These are phyloP conservation scores for Malus fusca DNA, from an alignment of 306 rosid genomes.

Conservation along the genomic window DNA sequence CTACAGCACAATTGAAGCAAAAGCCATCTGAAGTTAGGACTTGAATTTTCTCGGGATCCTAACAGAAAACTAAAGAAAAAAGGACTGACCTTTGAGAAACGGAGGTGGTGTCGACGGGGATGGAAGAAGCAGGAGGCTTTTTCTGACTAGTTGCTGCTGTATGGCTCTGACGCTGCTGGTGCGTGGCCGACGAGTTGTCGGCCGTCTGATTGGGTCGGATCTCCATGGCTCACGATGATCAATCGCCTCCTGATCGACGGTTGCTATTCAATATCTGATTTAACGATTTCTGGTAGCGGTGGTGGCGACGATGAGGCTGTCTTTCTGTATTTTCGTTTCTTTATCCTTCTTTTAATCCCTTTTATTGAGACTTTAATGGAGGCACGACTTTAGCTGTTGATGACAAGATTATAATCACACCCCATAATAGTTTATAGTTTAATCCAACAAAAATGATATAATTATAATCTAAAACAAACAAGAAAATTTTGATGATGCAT, in stretches of 20 bases:
- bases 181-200: conserved; percentile 49
- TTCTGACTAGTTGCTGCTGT: conserved; percentile 28
- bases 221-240: conserved; percentile 51
- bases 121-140: conserved; percentile 41
- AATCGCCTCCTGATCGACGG: not conserved
- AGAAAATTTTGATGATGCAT: not conserved
- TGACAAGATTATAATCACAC: not conserved
- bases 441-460: too few relatives aligned
- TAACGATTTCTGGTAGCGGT: not conserved
- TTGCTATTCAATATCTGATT: not conserved
- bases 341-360: not conserved
- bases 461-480: not conserved
- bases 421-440: not conserved
- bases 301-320: not conserved
- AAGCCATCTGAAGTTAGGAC: conserved; percentile 7
- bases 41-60: conserved; percentile 7
- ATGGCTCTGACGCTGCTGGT: conserved; percentile 33
- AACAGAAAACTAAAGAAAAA: conserved; percentile 3
- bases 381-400: not conserved
- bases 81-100: conserved; percentile 63
- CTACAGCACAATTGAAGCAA: conserved; percentile 29
- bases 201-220: conserved; percentile 51
- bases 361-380: not conserved
- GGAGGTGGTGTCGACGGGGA: conserved; percentile 57
- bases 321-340: not conserved